Evolutionary conservation across 73 alveolate species (phyloP).

Genomic region (Tetrahymena borealis): DNA sequence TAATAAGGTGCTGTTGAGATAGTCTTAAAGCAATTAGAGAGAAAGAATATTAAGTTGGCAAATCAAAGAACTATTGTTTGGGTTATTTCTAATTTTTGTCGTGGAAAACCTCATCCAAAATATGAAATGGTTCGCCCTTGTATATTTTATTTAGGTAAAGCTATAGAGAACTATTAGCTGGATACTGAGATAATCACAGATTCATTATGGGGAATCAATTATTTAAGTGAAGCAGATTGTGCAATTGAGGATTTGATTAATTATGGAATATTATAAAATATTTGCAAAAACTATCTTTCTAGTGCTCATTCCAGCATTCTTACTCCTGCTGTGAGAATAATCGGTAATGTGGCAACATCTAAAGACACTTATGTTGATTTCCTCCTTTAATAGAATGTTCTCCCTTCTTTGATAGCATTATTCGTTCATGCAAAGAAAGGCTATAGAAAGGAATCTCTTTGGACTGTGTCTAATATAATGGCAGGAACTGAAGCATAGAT

Average conservation of each 20-base stretch:
- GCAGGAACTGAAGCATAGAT: background rate
- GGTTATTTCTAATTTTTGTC: background rate
- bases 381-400: background rate
- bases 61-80: background rate
- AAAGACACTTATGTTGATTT: background rate
- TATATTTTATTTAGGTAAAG: background rate
- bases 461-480: background rate
- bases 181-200: background rate
- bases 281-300: background rate
- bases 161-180: background rate
- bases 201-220: background rate
- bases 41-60: background rate
- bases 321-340: background rate
- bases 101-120: background rate
- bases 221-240: background rate
- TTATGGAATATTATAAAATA: background rate
- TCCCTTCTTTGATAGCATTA: background rate
- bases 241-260: background rate
- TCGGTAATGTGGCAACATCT: background rate
- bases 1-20: background rate
- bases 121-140: background rate
- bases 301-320: background rate
- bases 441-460: background rate
- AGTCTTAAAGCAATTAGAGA: background rate
- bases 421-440: background rate